These are phyloP conservation scores for Phytophthora sojae DNA, from an alignment of 352 stramenopile genomes.

Conservation along the genomic window DNA sequence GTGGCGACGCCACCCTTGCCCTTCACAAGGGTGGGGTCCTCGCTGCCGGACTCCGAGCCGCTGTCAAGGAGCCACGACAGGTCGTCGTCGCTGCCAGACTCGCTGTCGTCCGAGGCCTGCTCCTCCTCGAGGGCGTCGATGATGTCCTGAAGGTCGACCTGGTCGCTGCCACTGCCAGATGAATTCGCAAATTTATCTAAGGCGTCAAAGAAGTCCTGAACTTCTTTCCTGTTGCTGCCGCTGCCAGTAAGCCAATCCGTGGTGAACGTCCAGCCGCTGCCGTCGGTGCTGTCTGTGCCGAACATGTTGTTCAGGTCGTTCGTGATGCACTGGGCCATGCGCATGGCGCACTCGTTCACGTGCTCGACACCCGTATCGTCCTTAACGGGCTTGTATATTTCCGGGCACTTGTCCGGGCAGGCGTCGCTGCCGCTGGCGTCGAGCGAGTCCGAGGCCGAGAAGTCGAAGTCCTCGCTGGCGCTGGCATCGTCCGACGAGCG, in stretches of 20 bases:
- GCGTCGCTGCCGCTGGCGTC: constrained; percentile 14
- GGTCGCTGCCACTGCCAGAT: constrained; percentile 33
- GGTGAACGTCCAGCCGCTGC: constrained; percentile 23
- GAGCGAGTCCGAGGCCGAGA: constrained; percentile 15
- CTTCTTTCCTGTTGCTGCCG: too few relatives aligned
- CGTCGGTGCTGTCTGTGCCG: constrained; percentile 26
- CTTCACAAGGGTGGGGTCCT: constrained; percentile 11
- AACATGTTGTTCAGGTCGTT: too few relatives aligned
- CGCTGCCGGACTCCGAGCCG: constrained; percentile 8
- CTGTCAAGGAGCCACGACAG: constrained; percentile 18
- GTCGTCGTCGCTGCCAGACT: constrained; percentile 29
- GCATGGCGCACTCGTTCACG: constrained; percentile 39
- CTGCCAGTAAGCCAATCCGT: constrained; percentile 34
- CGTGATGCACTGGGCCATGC: constrained; percentile 24
- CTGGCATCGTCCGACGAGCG: constrained; percentile 11
- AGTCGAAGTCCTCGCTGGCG: constrained; percentile 21
- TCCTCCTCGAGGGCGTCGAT: constrained; percentile 25
- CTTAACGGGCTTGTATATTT: constrained; percentile 38
- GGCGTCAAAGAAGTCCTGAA: too few relatives aligned
- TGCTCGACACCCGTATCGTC: constrained; percentile 36
- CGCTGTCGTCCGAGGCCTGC: background rate
- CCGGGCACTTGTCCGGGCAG: constrained; percentile 33
- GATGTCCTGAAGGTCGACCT: constrained; percentile 30
- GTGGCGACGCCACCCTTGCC: background rate
- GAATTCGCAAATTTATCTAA: too few relatives aligned